Conservation (phyloP, 257 asterid genomes). For the Craterostigma plantagineum region DNA sequence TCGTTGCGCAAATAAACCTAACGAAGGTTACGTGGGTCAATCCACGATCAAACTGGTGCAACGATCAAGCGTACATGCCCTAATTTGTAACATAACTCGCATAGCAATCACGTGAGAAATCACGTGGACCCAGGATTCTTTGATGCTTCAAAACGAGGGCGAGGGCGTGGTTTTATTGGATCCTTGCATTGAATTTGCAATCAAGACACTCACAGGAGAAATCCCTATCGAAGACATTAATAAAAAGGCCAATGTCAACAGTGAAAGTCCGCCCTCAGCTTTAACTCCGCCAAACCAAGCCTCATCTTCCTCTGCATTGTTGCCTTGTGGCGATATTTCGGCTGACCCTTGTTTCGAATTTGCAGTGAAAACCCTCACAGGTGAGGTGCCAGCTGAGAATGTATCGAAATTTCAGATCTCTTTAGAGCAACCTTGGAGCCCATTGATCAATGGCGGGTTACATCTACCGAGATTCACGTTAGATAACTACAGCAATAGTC, state of each 20-base stretch:
- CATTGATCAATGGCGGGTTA: constrained; percentile 10
- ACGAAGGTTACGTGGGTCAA: too few species aligned
- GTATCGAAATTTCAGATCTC: constrained; percentile 8
- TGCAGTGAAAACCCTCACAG: constrained; percentile 51
- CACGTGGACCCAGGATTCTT: too few species aligned
- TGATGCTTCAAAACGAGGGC: too few species aligned
- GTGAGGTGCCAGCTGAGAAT: constrained; percentile 25
- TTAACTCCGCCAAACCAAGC: constrained; percentile 11
- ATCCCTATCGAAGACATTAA: constrained; percentile 17
- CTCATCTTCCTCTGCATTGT: constrained; percentile 13
- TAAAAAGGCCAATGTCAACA: constrained; percentile 7
- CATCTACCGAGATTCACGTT: too few species aligned
- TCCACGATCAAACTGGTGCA: too few species aligned
- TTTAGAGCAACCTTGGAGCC: constrained; percentile 15
- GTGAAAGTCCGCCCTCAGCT: constrained; percentile 9
- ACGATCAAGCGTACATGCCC: too few species aligned
- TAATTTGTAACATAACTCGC: too few species aligned
- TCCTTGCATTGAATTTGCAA: constrained; percentile 44
- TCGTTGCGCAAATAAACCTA: too few species aligned
- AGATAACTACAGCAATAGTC: too few species aligned
- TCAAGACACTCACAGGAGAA: constrained; percentile 32
- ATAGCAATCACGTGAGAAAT: too few species aligned
- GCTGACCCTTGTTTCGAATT: constrained; percentile 66
- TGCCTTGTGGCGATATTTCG: constrained; percentile 30
- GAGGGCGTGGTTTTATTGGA: too few species aligned